Conservation (phyloP, 257 asterid species). For the Solanum infundibuliforme region DNA sequence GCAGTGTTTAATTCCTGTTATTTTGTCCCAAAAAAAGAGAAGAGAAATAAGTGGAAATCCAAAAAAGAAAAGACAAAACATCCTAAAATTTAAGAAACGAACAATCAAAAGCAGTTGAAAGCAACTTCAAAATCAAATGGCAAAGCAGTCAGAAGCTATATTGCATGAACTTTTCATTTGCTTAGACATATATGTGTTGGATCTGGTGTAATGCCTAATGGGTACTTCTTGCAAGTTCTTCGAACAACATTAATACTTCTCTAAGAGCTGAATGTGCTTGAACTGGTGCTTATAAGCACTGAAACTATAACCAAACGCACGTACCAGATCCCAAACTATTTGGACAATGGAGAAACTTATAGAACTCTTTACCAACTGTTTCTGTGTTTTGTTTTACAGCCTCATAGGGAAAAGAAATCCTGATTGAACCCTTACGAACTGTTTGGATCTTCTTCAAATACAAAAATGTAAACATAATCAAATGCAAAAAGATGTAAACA, state of each 20-base stretch:
- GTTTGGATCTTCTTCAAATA: neutral
- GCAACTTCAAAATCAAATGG: neutral
- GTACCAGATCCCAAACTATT: neutral
- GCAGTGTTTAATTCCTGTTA: conserved; percentile 91
- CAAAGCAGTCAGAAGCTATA: neutral
- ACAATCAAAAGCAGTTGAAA: neutral
- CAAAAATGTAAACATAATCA: neutral
- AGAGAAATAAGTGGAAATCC: neutral
- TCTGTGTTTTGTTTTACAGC: neutral
- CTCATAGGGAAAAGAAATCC: neutral
- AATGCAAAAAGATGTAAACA: neutral
- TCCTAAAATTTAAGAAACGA: neutral
- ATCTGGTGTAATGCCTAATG: neutral
- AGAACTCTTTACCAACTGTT: neutral
- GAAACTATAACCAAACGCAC: neutral
- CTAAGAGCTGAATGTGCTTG: neutral
- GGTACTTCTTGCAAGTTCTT: neutral
- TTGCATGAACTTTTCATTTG: neutral
- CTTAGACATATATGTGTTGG: neutral
- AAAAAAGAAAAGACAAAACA: neutral
- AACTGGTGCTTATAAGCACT: neutral
- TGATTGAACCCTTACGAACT: neutral
- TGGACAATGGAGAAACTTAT: neutral
- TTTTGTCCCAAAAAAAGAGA: neutral
- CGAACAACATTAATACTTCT: neutral